Percentiles rank a stretch among this genome's conserved stretches.
Evolutionary conservation across 345 rosid species (phyloP).

Genomic region (Populus pruinosa): DNA sequence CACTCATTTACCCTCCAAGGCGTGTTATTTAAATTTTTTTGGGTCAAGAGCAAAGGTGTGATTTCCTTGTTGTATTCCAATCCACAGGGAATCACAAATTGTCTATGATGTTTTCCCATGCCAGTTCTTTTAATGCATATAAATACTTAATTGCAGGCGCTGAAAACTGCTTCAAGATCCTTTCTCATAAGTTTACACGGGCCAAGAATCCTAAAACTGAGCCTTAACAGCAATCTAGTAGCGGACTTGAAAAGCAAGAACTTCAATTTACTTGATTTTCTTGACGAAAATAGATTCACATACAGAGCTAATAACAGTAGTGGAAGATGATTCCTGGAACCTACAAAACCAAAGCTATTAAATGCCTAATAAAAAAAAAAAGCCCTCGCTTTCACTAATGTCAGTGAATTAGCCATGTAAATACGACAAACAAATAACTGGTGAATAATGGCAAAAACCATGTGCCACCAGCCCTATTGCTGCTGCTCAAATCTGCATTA

Average conservation of each 20-base stretch:
- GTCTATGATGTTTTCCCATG: no score
- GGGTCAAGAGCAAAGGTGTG: background rate
- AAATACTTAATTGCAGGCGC: background rate
- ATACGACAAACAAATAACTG: slow-evolving; percentile 7
- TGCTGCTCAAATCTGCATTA: slow-evolving; percentile 47
- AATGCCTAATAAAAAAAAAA: background rate
- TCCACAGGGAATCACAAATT: no score
- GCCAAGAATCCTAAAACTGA: background rate
- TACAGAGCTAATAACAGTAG: background rate
- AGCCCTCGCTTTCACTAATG: background rate
- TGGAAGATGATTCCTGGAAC: background rate
- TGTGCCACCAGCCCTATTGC: slow-evolving; percentile 22
- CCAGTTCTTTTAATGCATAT: no score
- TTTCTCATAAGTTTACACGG: no score
- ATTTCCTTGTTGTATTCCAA: no score
- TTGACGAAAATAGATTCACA: background rate
- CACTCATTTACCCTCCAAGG: no score
- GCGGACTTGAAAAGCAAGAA: background rate
- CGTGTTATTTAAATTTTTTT: no score
- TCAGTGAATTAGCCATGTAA: background rate
- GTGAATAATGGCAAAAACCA: slow-evolving; percentile 29
- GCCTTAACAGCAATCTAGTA: no score
- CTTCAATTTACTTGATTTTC: background rate
- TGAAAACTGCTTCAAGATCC: background rate
- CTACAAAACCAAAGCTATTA: background rate